Percentiles rank a stretch among this genome's conserved stretches.
These are phyloP conservation scores for Cymodocea nodosa DNA, from an alignment of 116 monocot genomes.

Conservation along the genomic window DNA sequence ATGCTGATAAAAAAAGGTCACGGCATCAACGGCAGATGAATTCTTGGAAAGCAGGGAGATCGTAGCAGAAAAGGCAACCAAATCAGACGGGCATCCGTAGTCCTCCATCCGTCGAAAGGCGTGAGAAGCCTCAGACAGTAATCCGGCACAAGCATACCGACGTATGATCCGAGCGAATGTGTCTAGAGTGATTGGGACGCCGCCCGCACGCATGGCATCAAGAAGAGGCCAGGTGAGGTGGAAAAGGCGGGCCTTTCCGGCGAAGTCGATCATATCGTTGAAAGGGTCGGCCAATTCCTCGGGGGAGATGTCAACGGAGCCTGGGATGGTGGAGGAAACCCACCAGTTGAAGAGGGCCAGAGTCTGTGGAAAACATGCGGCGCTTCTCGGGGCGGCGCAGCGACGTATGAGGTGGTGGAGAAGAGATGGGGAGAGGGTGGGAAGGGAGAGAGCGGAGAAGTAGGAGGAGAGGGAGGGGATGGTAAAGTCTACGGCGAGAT, in stretches of 20 bases:
- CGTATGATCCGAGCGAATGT: conserved; percentile 55
- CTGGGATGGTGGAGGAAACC: background rate
- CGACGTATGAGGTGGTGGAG: conserved; percentile 34
- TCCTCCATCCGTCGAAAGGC: conserved; percentile 63
- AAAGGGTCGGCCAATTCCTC: conserved; percentile 15
- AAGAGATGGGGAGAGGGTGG: conserved; percentile 31
- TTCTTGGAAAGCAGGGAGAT: conserved; percentile 46
- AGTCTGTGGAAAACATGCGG: conserved; percentile 53
- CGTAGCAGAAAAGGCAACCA: conserved; percentile 31
- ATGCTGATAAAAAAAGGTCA: conserved; percentile 56
- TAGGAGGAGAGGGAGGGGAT: conserved; percentile 42
- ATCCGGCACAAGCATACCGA: conserved; percentile 58
- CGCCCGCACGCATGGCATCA: conserved; percentile 36
- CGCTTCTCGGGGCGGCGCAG: conserved; percentile 44
- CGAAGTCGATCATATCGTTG: conserved; percentile 59
- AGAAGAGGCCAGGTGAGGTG: conserved; percentile 59
- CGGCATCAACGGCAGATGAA: conserved; percentile 51
- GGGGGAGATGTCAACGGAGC: too few species aligned
- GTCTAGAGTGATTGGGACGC: conserved; percentile 23
- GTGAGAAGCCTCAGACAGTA: conserved; percentile 33
- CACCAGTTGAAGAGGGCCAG: conserved; percentile 79
- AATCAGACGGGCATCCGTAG: conserved; percentile 26
- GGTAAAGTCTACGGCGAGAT: conserved; percentile 31
- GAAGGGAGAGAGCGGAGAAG: conserved; percentile 37
- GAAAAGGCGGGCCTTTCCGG: conserved; percentile 70